Conservation (phyloP, 306 rosid genomes). For the Medicago arabica region DNA sequence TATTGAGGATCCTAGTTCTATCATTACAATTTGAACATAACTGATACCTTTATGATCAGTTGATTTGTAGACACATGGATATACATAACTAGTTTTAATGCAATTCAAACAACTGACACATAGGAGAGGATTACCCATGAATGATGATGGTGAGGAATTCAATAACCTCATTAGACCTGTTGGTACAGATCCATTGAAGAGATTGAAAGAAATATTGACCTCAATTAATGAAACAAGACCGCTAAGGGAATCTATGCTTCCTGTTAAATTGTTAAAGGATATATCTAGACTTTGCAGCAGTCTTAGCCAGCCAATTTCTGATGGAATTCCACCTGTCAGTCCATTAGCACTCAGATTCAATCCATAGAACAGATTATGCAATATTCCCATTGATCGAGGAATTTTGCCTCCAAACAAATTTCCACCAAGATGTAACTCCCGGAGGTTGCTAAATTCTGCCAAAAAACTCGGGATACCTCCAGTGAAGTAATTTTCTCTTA, state of each 20-base stretch:
- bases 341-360: slow-evolving; percentile 78
- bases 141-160: slow-evolving; percentile 51
- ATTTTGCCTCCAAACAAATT: slow-evolving; percentile 69
- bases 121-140: slow-evolving; percentile 62
- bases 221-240: slow-evolving; percentile 47
- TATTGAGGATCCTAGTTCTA: slow-evolving; percentile 57
- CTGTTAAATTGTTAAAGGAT: slow-evolving; percentile 74
- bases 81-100: slow-evolving; percentile 37
- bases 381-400: slow-evolving; percentile 59
- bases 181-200: slow-evolving; percentile 66
- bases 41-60: slow-evolving; percentile 45
- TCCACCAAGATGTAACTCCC: slow-evolving; percentile 73
- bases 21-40: slow-evolving; percentile 52
- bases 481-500: slow-evolving; percentile 64
- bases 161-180: slow-evolving; percentile 48
- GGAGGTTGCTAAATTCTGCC: slow-evolving; percentile 50
- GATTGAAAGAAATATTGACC: slow-evolving; percentile 65
- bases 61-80: slow-evolving; percentile 50
- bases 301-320: slow-evolving; percentile 46
- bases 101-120: slow-evolving; percentile 55
- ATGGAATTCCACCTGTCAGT: slow-evolving; percentile 66
- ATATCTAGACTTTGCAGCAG: slow-evolving; percentile 51
- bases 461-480: slow-evolving; percentile 67
- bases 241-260: slow-evolving; percentile 51
- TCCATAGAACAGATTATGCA: slow-evolving; percentile 50